phyloP scores from a whole-genome alignment of 2,329 filamentous ascomycete genomes.

The Trichoderma sp. region DNA sequence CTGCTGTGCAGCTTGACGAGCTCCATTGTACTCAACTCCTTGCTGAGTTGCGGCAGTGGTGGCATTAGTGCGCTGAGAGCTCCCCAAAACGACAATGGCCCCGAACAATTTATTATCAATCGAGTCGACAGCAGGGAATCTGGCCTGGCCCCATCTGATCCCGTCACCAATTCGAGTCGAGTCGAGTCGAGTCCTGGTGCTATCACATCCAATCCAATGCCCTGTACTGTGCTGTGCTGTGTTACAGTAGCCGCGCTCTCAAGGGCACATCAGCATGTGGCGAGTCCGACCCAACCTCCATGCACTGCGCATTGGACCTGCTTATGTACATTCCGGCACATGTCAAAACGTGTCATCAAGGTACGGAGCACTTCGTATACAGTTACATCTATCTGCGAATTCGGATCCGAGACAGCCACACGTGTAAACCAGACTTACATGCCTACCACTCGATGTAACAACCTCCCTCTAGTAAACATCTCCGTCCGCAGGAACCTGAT shows the following conservation, averaged over 20 bases:
- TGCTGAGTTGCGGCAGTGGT: not conserved
- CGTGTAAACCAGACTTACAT: not conserved
- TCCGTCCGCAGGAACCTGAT: not conserved
- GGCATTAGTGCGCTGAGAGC: constrained; percentile 9
- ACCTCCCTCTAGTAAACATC: not conserved
- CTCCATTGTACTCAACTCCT: not conserved
- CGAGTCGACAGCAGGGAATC: not conserved
- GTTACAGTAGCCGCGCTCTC: not conserved
- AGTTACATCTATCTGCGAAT: not conserved
- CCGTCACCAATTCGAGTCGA: not conserved
- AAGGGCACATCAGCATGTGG: not conserved
- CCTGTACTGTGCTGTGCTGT: not conserved
- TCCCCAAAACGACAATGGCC: not conserved
- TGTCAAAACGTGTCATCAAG: not conserved
- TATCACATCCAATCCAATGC: not conserved
- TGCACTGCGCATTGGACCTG: not conserved
- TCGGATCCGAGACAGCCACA: not conserved
- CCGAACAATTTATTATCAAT: not conserved
- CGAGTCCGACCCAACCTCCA: not conserved
- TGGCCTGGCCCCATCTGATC: not conserved
- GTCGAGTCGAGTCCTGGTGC: not conserved
- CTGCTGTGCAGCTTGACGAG: not conserved
- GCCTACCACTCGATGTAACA: not conserved
- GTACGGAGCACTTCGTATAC: not conserved
- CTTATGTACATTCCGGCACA: not conserved